Evolutionary conservation across 2,329 filamentous ascomycete genomes (phyloP), one percentile per base, ranked within the genome.

Genomic region (Leptoxyphium fumago): DNA sequence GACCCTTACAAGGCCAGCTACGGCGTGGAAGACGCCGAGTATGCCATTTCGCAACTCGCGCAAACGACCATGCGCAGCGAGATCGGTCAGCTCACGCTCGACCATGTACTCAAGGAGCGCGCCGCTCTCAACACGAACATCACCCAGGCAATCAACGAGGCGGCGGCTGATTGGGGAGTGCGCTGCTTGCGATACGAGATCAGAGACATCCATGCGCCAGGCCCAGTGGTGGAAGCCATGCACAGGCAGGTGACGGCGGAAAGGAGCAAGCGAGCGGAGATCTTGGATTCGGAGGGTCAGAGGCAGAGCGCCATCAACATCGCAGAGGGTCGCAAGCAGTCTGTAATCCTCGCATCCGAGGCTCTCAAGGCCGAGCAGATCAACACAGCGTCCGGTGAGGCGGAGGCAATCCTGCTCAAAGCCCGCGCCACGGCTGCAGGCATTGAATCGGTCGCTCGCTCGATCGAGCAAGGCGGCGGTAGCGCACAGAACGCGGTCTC

Each of bases 41-140:
- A 98, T 64, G 91, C 91, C 64, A 96, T 98, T 62, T 91, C 85
- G 8, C 91, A 98, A 62, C 80, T 98, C 40, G 91, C 91, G 13
- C 91, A 98, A 68, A 98, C 91, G 10, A 96, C 91, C 0, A 98
- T 98, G 91, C 86, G 91, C 57, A 93, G 84, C 58, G 91, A 98
- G 66, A 98, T 98, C 57, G 91, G 91, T 51, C 91, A 96, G 65
- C 74, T 98, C 47, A 84, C 86, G 1, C 82, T 98, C 55, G 91
- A 98, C 65, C 89, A 98, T 66, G 91, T 98, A 39, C 76, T 98
- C 46, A 96, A 96, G 64, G 91, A 98, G 72, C 86, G 91, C 51
- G 86, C 88, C 2, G 85, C 87, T 15, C 80, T 98, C 53, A 98
- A 98, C 71, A 87, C 79, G 52, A 96, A 98, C 68, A 98, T 98